Base-by-base conservation (phyloP, 1,284 basidiomycete species). In the Trichosporon ovoides region DNA sequence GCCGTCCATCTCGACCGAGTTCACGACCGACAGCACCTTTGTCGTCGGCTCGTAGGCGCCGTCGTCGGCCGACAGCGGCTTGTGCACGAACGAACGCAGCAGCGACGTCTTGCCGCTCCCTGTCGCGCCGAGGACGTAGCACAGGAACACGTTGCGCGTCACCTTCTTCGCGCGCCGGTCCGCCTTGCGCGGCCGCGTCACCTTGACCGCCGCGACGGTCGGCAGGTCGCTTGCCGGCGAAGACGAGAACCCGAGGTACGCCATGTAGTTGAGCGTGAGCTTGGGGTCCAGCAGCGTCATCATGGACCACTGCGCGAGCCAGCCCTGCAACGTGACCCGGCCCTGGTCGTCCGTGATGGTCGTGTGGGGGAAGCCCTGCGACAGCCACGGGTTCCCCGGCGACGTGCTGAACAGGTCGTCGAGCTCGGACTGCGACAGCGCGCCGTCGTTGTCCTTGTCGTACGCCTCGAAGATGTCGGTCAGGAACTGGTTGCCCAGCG, bases 261-360 rank as follows among this genome's bases (percentile, higher is more conserved):
- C 94, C n/a, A 98, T 86, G 75, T 97, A 98, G 22, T 91, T 88
- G 20, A 98, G 80, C 0, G 95, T 96, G 20, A 88, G 89, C 72
- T 86, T 87, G 68, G 94, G 87, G 69, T 97, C 91, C 16, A 98
- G 82, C 2, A 98, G 81, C 1, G 95, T 98, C 1, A 93, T 96
- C 94, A 98, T 97, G 73, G 92, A 96, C 95, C 95, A 98, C 74
- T 98, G 94, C 22, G 95, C 95, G 16, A 98, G 80, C 95, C 95
- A 98, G 7, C 92, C 92, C 78, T 98, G 95, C 52, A 98, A 78
- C 16, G 95, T 98, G 14, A 98, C 90, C 11, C 89, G 85, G 10
- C 91, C 93, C 40, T 85, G 81, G 70, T 95, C 93, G 68, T 94
- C 89, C 12, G 91, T 88, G 52, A 94, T 83, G 2, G 92, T 95